phyloP scores from a whole-genome alignment of 306 rosid genomes.

The Quercus wislizeni region DNA sequence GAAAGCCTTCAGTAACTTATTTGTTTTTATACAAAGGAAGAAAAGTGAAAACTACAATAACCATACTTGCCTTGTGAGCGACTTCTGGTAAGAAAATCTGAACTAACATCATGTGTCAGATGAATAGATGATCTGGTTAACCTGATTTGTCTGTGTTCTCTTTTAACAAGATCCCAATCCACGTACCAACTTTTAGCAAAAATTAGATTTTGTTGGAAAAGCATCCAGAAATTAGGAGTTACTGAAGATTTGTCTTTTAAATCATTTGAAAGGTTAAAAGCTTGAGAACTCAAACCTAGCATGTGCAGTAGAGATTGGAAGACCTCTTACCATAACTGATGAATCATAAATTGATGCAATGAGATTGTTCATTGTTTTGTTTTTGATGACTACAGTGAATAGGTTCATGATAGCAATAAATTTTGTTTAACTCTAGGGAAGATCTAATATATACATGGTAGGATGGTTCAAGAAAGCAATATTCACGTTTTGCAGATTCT shows the following conservation, averaged over 20 bases:
- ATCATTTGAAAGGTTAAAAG: not conserved
- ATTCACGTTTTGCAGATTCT: not conserved
- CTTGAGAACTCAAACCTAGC: not conserved
- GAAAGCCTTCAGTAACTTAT: not conserved
- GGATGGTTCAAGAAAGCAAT: not conserved
- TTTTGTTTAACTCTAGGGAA: not conserved
- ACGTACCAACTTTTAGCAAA: not conserved
- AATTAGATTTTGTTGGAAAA: not conserved
- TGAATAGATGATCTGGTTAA: not conserved
- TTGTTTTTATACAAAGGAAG: not conserved
- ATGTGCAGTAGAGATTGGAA: not conserved
- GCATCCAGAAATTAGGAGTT: not conserved
- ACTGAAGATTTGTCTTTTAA: not conserved
- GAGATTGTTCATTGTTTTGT: not conserved
- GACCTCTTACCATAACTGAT: not conserved
- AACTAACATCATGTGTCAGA: not conserved
- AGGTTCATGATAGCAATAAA: not conserved
- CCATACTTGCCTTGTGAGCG: not conserved
- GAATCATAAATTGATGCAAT: not conserved
- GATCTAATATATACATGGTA: not conserved
- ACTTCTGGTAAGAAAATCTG: not conserved
- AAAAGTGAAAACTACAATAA: not conserved
- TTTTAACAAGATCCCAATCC: not conserved
- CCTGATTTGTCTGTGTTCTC: not conserved
- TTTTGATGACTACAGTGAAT: not conserved